A percentile compares a stretch with the other conserved stretches of the same genome.
phyloP scores from a whole-genome alignment of 2,329 filamentous ascomycete species.

The Malbranchea cinnamomea region DNA sequence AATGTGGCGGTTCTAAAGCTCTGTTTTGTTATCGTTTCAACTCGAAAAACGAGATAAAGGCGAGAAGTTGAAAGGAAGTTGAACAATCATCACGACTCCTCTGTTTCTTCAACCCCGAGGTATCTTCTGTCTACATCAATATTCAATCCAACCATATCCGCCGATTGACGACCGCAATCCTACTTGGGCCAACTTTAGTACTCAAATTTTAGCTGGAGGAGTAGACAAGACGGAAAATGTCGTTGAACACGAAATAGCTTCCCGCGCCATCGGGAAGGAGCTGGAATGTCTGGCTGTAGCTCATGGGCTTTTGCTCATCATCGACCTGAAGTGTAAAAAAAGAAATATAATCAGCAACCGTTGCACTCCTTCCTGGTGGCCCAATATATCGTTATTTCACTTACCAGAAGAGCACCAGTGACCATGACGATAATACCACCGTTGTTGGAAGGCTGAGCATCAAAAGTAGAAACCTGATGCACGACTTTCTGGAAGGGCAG shows the following conservation, averaged over 20 bases:
- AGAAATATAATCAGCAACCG: too few species aligned
- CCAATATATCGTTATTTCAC: constrained; percentile 18
- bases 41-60: too few species aligned
- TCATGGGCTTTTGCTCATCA: constrained; percentile 73
- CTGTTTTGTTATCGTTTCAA: too few species aligned
- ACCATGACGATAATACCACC: constrained; percentile 74
- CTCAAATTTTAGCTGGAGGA: constrained; percentile 12
- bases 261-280: constrained; percentile 52
- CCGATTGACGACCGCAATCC: too few species aligned
- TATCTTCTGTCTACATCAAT: too few species aligned
- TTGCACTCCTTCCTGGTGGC: too few species aligned
- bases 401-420: constrained; percentile 70
- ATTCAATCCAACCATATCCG: too few species aligned
- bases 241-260: constrained; percentile 81
- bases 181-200: too few species aligned
- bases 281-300: constrained; percentile 82
- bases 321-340: constrained; percentile 47
- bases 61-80: too few species aligned
- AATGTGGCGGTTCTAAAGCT: too few species aligned
- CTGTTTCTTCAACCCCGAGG: too few species aligned
- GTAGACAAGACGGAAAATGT: constrained; percentile 85
- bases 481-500: constrained; percentile 70
- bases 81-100: too few species aligned
- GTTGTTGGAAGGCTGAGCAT: constrained; percentile 62
- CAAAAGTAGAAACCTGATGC: constrained; percentile 62